Evolutionary conservation across 2,329 filamentous ascomycete genomes (phyloP).

Genomic region (Fusarium falciforme): DNA sequence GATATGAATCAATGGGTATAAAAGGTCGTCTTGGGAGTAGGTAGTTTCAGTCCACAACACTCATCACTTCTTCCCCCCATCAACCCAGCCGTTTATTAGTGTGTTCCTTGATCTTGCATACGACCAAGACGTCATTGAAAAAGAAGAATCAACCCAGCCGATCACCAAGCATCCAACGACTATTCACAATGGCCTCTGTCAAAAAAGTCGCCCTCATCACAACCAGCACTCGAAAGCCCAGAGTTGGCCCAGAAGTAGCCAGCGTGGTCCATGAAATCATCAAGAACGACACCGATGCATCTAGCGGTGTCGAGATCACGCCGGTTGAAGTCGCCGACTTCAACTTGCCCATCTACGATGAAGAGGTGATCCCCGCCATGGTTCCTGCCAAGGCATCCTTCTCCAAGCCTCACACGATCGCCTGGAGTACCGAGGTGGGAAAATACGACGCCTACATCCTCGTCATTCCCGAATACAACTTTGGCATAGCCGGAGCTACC

Average conservation of each 20-base stretch:
- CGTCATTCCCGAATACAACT: conserved; percentile 68
- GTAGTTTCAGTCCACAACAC: neutral
- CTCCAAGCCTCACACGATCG: conserved; percentile 54
- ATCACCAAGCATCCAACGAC: neutral
- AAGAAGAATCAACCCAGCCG: neutral
- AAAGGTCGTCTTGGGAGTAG: neutral
- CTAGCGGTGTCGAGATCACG: conserved; percentile 1
- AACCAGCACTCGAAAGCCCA: conserved; percentile 13
- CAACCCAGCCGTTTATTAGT: too few species aligned
- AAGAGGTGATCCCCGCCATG: conserved; percentile 53
- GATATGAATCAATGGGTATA: neutral
- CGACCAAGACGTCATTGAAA: too few species aligned
- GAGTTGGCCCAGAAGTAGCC: conserved; percentile 18
- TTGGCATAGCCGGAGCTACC: conserved; percentile 61
- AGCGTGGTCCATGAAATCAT: conserved; percentile 15
- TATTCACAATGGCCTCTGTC: neutral
- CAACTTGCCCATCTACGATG: conserved; percentile 58
- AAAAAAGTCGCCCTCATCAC: conserved; percentile 29
- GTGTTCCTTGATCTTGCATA: too few species aligned
- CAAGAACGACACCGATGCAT: neutral
- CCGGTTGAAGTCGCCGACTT: conserved; percentile 28
- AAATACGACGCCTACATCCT: conserved; percentile 60
- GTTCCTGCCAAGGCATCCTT: conserved; percentile 51
- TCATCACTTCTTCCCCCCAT: neutral
- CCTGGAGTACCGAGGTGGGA: conserved; percentile 58